Percentiles rank a stretch among this genome's conserved stretches.
Evolutionary conservation across 1,284 basidiomycete genomes (phyloP).

Genomic region (Sporisorium reilianum): DNA sequence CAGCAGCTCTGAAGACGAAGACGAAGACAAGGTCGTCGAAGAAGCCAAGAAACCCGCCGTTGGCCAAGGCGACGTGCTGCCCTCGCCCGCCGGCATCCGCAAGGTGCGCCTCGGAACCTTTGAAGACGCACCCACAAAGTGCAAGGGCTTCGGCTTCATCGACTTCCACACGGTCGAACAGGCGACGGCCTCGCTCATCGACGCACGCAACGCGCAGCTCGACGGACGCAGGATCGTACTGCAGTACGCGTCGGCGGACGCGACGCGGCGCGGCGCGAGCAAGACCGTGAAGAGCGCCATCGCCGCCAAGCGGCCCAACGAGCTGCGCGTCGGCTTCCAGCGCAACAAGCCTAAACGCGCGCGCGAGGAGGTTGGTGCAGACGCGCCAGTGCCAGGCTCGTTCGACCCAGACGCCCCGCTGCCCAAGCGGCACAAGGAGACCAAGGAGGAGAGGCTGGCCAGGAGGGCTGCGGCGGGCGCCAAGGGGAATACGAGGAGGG

Average conservation of each 20-base stretch:
- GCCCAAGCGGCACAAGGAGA: constrained; percentile 56
- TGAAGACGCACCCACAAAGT: constrained; percentile 84
- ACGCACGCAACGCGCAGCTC: constrained; percentile 84
- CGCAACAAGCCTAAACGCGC: constrained; percentile 13
- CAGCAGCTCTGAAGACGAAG: constrained; percentile 13
- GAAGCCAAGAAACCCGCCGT: background rate
- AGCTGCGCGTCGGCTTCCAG: constrained; percentile 21
- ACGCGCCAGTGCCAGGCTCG: constrained; percentile 55
- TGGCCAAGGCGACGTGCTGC: constrained; percentile 10
- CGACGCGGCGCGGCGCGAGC: constrained; percentile 73
- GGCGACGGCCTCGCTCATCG: constrained; percentile 84
- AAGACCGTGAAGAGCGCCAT: constrained; percentile 20
- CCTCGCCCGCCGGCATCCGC: constrained; percentile 76
- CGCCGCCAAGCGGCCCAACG: background rate
- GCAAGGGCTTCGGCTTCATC: constrained; percentile 93
- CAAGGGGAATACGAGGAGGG: constrained; percentile 70
- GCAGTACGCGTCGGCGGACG: constrained; percentile 88
- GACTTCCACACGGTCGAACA: constrained; percentile 85
- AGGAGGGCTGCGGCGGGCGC: constrained; percentile 5
- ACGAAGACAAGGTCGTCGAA: constrained; percentile 8
- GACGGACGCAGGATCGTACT: constrained; percentile 86
- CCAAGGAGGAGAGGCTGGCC: constrained; percentile 40
- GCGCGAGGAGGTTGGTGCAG: no score
- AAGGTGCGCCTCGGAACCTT: constrained; percentile 94
- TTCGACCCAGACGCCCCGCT: constrained; percentile 55